Conservation (phyloP, 306 rosid species). For the Prunus padus region DNA sequence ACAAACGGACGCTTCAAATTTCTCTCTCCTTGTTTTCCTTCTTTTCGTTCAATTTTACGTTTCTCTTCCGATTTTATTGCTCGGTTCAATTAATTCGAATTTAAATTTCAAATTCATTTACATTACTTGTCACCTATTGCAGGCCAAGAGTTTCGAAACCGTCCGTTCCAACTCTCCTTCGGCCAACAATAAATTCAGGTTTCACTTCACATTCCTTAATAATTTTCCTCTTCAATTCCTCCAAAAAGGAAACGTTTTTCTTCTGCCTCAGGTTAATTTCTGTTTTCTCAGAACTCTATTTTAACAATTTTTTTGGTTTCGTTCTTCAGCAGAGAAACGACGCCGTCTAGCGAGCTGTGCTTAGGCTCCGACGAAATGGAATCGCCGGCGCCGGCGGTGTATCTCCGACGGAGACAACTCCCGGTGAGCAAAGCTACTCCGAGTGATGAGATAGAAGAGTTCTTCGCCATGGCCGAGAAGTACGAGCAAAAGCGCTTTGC, state of each 20-base stretch:
- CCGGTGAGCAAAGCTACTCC: slow-evolving; percentile 38
- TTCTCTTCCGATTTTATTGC: slow-evolving; percentile 17
- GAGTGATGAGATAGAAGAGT: slow-evolving; percentile 69
- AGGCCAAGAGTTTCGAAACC: slow-evolving; percentile 60
- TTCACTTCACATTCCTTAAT: background rate
- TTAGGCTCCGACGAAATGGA: slow-evolving; percentile 46
- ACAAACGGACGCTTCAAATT: slow-evolving; percentile 7
- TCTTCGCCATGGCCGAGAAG: slow-evolving; percentile 74
- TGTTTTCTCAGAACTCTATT: background rate
- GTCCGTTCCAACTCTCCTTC: slow-evolving; percentile 34
- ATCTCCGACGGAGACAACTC: slow-evolving; percentile 1
- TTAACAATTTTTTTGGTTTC: background rate
- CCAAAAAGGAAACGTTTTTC: slow-evolving; percentile 12
- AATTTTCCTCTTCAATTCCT: slow-evolving; percentile 15
- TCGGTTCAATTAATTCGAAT: background rate
- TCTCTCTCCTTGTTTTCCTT: background rate
- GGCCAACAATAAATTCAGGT: slow-evolving; percentile 52
- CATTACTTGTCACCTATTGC: slow-evolving; percentile 18
- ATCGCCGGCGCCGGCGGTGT: slow-evolving; percentile 9
- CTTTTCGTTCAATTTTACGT: slow-evolving; percentile 6
- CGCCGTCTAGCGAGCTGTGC: slow-evolving; percentile 43
- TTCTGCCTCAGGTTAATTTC: slow-evolving; percentile 8
- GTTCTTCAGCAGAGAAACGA: slow-evolving; percentile 34
- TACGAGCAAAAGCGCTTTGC: slow-evolving; percentile 67
- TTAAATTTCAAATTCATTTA: slow-evolving; percentile 19